Evolutionary conservation across 2,329 filamentous ascomycete species (phyloP), one percentile per base, ranked within the genome.

Genomic region (Sclerotiophoma versabilis): DNA sequence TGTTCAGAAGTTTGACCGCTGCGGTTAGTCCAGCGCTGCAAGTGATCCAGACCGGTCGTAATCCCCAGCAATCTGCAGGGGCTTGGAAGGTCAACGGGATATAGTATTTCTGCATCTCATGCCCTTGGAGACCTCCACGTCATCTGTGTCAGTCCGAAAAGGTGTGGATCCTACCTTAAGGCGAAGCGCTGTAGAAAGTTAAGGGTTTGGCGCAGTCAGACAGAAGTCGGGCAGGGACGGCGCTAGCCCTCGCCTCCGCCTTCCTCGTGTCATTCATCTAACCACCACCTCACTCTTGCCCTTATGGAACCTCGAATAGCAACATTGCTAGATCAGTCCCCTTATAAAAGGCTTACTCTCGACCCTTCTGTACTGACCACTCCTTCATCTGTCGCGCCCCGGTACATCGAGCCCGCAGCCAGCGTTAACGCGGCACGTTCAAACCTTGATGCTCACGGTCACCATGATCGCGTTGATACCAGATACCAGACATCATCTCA

Each of bases 241-340:
- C 45, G 41, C 45, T 54, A 49, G 51, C 23, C 30, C 19, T 38
- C 39, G 39, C 33, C 27, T 49, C 33, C 22, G 23, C 34, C 39
- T 54, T 34, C 36, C 49, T 29, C 23, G 8, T 12, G 10, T 17
- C 29, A 20, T 22, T 20, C 25, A 5, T 10, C 1, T 25, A 29
- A 15, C 41, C 23, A 38, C 20, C 33, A 54, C 51, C 26, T 48
- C 44, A 45, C 26, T 26, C 12, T 12, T 22, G 7, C 32, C 49
- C 48, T 27, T 3, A 69, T 69, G 66, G 63, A 69, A 58, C 63
- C 66, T 47, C 65, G 66, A 26, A 71, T 71, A 64, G 58, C 66
- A 20, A 68, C 61, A 5, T 53, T 71, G 23, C 52, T 71, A 17
- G 65, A 58, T 15, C 52, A 59, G 30, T 58, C 59, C n/a, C 45